Percentiles rank a stretch among this genome's conserved stretches.
Evolutionary conservation across 2,329 filamentous ascomycete genomes (phyloP).

Genomic region (Xylaria arbuscula): DNA sequence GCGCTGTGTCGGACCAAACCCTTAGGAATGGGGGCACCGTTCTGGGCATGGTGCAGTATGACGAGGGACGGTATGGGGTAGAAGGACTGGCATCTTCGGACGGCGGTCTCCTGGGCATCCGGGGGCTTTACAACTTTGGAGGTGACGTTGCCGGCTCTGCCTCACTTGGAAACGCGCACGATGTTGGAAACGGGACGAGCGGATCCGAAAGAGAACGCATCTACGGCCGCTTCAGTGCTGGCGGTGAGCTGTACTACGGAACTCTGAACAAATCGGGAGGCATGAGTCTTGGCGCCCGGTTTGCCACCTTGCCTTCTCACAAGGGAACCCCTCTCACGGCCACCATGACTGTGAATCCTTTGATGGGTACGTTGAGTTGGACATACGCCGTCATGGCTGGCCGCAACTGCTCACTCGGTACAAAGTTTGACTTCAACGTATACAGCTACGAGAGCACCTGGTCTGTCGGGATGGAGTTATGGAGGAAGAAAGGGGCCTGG

Average conservation of each 20-base stretch:
- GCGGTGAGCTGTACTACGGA: slow-evolving; percentile 95
- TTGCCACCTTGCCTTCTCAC: slow-evolving; percentile 84
- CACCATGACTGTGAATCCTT: slow-evolving; percentile 89
- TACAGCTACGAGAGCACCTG: slow-evolving; percentile 98
- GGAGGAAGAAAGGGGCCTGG: slow-evolving; percentile 71
- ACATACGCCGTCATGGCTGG: slow-evolving; percentile 93
- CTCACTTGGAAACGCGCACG: slow-evolving; percentile 31
- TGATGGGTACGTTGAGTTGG: slow-evolving; percentile 93
- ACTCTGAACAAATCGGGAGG: slow-evolving; percentile 94
- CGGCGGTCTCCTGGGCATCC: slow-evolving; percentile 85
- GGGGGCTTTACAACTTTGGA: slow-evolving; percentile 95
- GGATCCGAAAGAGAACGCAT: slow-evolving; percentile 66
- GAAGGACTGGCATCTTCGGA: slow-evolving; percentile 95
- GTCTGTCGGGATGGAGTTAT: slow-evolving; percentile 91
- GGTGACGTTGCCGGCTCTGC: slow-evolving; percentile 65
- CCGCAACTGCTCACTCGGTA: slow-evolving; percentile 83
- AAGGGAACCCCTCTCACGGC: slow-evolving; percentile 92
- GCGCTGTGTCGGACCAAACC: slow-evolving; percentile 77
- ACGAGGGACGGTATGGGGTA: slow-evolving; percentile 85
- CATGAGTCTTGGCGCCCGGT: slow-evolving; percentile 87
- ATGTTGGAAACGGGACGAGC: slow-evolving; percentile 42
- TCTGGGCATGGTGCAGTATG: slow-evolving; percentile 79
- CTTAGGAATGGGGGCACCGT: slow-evolving; percentile 81
- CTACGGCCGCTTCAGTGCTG: slow-evolving; percentile 87
- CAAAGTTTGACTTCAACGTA: slow-evolving; percentile 95